Conservation (phyloP, 208 protist genomes). For the Tritrichomonas foetus region DNA sequence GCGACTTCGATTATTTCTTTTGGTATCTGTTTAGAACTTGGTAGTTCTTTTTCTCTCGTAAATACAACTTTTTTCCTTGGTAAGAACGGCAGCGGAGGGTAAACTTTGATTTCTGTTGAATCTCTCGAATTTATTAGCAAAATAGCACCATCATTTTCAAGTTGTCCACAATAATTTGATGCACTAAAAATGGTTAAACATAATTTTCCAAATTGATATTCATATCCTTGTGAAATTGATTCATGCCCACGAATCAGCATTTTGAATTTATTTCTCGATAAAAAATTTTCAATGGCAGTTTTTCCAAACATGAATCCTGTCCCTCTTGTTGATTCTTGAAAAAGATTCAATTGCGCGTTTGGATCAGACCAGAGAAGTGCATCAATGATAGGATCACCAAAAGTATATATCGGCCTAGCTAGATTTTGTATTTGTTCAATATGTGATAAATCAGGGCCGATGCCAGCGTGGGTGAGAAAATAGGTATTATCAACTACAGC, state of each 20-base stretch:
- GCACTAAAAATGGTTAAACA: background rate
- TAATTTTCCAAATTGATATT: background rate
- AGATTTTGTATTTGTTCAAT: conserved; percentile 85
- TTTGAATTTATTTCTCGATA: background rate
- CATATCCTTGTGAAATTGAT: background rate
- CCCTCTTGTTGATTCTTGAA: background rate
- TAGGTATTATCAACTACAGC: conserved; percentile 98
- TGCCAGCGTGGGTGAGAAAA: conserved; percentile 82
- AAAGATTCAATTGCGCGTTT: too few species aligned
- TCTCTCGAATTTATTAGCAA: background rate
- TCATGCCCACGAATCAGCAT: background rate
- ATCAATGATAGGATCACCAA: conserved; percentile 93
- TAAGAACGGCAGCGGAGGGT: too few species aligned
- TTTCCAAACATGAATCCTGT: background rate
- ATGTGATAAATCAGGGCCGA: conserved; percentile 49
- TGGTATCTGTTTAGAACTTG: too few species aligned
- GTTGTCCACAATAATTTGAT: conserved; percentile 1
- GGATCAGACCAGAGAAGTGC: conserved; percentile 98
- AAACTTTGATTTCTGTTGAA: too few species aligned
- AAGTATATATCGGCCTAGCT: conserved; percentile 88
- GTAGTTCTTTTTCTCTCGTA: too few species aligned
- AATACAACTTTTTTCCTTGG: too few species aligned
- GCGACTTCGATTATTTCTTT: too few species aligned
- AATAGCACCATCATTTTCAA: background rate
- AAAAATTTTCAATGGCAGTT: background rate